Conservation (phyloP, 1,284 basidiomycete genomes). For the Phlebopus sp. region DNA sequence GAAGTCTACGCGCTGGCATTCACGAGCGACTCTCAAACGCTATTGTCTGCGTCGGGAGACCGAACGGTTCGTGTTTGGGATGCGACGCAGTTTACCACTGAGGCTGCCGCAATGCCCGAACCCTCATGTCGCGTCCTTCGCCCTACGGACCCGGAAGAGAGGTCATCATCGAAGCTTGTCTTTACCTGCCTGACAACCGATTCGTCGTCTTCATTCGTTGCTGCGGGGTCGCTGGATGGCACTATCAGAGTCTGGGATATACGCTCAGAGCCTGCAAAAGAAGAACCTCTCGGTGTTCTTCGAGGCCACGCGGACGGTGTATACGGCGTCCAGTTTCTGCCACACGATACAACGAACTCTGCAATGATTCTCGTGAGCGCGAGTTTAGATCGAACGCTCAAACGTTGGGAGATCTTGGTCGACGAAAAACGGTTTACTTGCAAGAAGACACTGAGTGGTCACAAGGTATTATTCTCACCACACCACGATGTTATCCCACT, state of each 20-base stretch:
- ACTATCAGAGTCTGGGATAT: conserved; percentile 28
- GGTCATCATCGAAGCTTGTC: conserved; percentile 20
- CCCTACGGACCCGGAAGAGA: conserved; percentile 14
- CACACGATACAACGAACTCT: conserved; percentile 7
- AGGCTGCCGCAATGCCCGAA: conserved; percentile 20
- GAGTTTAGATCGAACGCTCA: conserved; percentile 29
- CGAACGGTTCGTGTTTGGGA: conserved; percentile 31
- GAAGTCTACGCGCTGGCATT: conserved; percentile 33
- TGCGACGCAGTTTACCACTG: conserved; percentile 23
- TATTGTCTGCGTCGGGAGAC: conserved; percentile 35
- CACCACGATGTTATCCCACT: not conserved
- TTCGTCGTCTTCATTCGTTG: conserved; percentile 25
- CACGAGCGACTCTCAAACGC: conserved; percentile 27
- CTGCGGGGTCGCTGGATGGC: conserved; percentile 34
- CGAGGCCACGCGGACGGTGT: conserved; percentile 30
- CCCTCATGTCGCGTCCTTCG: conserved; percentile 22
- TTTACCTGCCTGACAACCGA: conserved; percentile 32
- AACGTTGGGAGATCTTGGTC: conserved; percentile 28
- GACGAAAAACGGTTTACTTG: conserved; percentile 25
- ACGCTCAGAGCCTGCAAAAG: conserved; percentile 15
- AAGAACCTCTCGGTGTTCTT: conserved; percentile 22
- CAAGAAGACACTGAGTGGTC: conserved; percentile 29
- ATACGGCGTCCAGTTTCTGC: conserved; percentile 31
- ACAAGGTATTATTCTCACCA: conserved; percentile 18
- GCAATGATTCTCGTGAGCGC: conserved; percentile 28